Evolutionary conservation across 106 monocot genomes (phyloP), one percentile per base, ranked within the genome.

Genomic region (Alisma plantagoaquatica): DNA sequence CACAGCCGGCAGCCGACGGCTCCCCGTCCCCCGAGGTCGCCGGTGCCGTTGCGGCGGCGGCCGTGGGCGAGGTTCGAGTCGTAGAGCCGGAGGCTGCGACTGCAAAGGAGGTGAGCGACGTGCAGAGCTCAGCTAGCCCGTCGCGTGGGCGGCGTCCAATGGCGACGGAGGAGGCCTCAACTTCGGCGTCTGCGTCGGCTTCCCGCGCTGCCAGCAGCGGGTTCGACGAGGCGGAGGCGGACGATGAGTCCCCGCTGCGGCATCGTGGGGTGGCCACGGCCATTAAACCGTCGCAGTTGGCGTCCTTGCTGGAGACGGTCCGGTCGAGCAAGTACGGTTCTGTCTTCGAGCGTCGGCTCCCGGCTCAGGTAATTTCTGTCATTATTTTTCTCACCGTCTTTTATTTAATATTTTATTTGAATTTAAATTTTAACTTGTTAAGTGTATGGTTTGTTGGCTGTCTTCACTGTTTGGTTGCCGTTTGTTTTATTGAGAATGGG

Each of bases 51-150:
- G n/a, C n/a, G n/a, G n/a, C n/a, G n/a, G n/a, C n/a, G n/a, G n/a
- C n/a, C n/a, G n/a, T n/a, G 81, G 72, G 77, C 81, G 59, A 72
- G 68, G 54, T 70, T 81, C 10, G 83, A 71, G 64, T 74, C 78
- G 33, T 70, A 70, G 58, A 68, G 57, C n/a, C n/a, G 10, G 71
- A 59, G 66, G 65, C 8, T 20, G 59, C 41, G 12, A 61, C 35
- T 44, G 31, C 23, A 44, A 77, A 60, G 56, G 78, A 73, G 55
- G 80, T 54, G 62, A 84, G 84, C 72, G 91, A 87, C 56, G 93
- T 77, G 24, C 96, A 96, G 69, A 98, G 96, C 76, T 98, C 89
- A 4, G 84, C 65, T 1, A 88, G 77, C 54, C 75, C 84, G 6
- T 75, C 79, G n/a, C 29, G 35, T 12, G 56, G 63, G 0, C 35